Conservation (phyloP, 495 filamentous ascomycete species). For the Corynascus novoguineensis region DNA sequence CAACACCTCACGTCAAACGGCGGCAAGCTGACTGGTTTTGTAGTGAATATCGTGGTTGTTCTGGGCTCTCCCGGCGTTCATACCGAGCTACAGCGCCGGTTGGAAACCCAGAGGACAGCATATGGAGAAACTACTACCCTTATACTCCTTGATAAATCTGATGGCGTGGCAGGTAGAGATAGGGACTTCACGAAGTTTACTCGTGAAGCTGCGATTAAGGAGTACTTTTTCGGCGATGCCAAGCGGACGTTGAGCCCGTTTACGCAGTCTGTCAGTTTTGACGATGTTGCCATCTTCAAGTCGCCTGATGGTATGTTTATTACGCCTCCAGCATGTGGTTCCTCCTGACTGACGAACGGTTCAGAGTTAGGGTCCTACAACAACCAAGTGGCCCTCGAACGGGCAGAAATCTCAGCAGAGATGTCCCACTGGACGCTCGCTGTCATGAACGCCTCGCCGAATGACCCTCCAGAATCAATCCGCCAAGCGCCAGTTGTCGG, state of each 20-base stretch:
- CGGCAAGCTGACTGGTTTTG: neutral
- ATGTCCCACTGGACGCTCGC: constrained; percentile 70
- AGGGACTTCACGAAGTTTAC: constrained; percentile 63
- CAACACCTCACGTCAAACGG: too few relatives aligned
- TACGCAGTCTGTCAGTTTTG: constrained; percentile 71
- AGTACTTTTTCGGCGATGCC: constrained; percentile 88
- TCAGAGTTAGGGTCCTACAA: constrained; percentile 27
- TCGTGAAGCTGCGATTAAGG: constrained; percentile 68
- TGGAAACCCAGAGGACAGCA: constrained; percentile 58
- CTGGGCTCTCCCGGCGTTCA: constrained; percentile 79
- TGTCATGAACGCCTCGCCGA: constrained; percentile 64
- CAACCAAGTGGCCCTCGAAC: constrained; percentile 49
- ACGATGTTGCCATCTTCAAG: constrained; percentile 59
- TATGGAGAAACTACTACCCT: constrained; percentile 61
- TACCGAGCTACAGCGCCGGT: constrained; percentile 68
- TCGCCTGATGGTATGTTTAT: constrained; percentile 22
- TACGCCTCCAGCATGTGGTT: neutral
- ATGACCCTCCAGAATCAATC: constrained; percentile 63
- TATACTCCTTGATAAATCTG: constrained; percentile 76
- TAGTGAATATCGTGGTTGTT: constrained; percentile 73
- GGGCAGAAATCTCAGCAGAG: constrained; percentile 50
- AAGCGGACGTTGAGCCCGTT: constrained; percentile 77
- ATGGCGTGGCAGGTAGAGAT: constrained; percentile 80
- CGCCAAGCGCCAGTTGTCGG: constrained; percentile 84
- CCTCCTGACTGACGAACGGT: constrained; percentile 28